Evolutionary conservation across 2,329 filamentous ascomycete genomes (phyloP), one percentile per base, ranked within the genome.

Genomic region (Elsinoe australis): DNA sequence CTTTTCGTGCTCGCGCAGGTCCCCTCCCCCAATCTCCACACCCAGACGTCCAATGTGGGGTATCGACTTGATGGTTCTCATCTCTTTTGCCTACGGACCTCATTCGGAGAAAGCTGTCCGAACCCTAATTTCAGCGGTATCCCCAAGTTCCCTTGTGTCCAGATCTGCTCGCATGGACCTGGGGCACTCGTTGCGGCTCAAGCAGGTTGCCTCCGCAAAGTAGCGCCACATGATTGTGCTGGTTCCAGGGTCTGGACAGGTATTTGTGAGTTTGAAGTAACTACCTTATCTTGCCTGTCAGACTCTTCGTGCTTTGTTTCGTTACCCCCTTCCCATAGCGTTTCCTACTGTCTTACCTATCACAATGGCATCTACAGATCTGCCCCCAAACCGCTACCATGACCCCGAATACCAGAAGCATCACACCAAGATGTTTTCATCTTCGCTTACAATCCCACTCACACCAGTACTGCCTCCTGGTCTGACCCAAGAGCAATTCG

Each of bases 151-250:
- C 21, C 18, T 31, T 7, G 4, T 44, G 22, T 44, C 39, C 39
- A 44, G 39, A 17, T 29, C 31, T 14, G 19, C 24, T 5, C 15
- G 14, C 14, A 8, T 26, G 24, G 17, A n/a, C 24, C 24, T 28
- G 15, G 24, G 31, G 17, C 39, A 15, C 14, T 44, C 28, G 24
- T 28, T 32, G 39, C 39, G 39, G 24, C 39, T 44, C 14, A 17
- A 31, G 39, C 15, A 18, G 24, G 28, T 29, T 44, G 39, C 39
- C 39, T 44, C 39, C 39, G 39, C 39, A 44, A 21, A 32, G 21
- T 17, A 12, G 28, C 17, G 24, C 39, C 39, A 21, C 22, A 19
- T 19, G 22, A 14, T 31, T 6, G 24, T 31, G 39, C 28, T 18
- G 28, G 7, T 12, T 44, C 21, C 24, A 44, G 39, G 39, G 26